Conservation (phyloP, 345 rosid species). For the Dimocarpus longan region DNA sequence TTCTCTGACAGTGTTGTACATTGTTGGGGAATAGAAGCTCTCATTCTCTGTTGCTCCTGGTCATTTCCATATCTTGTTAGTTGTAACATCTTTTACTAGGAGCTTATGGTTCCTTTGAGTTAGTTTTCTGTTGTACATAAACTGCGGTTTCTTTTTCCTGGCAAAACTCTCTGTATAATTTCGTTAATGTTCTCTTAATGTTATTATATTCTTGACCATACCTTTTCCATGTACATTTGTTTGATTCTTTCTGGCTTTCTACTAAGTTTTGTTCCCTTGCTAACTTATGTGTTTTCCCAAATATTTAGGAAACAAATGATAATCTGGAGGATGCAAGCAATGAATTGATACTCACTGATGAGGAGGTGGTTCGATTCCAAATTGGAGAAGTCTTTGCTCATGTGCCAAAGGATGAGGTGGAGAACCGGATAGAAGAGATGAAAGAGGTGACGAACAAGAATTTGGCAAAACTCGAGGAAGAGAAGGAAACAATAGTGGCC, state of each 20-base stretch:
- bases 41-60: neutral
- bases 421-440: slow-evolving; percentile 77
- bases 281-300: slow-evolving; percentile 11
- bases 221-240: neutral
- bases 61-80: neutral
- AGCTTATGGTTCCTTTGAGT: neutral
- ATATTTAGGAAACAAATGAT: slow-evolving; percentile 72
- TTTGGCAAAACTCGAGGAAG: slow-evolving; percentile 75
- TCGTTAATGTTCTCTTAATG: neutral
- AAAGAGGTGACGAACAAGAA: slow-evolving; percentile 63
- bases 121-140: neutral
- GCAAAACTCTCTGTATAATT: neutral
- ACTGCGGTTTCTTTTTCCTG: neutral
- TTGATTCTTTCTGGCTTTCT: neutral
- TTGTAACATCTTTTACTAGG: neutral
- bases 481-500: slow-evolving; percentile 55
- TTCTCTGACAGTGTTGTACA: neutral
- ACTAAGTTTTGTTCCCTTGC: neutral
- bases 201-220: neutral
- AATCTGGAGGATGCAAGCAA: slow-evolving; percentile 92
- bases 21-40: neutral
- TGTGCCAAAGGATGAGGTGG: slow-evolving; percentile 81
- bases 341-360: slow-evolving; percentile 89
- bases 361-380: slow-evolving; percentile 83
- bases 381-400: slow-evolving; percentile 94